phyloP scores from a whole-genome alignment of 371 early-diverging fungal genomes.

The Nosema muscidifuracis region DNA sequence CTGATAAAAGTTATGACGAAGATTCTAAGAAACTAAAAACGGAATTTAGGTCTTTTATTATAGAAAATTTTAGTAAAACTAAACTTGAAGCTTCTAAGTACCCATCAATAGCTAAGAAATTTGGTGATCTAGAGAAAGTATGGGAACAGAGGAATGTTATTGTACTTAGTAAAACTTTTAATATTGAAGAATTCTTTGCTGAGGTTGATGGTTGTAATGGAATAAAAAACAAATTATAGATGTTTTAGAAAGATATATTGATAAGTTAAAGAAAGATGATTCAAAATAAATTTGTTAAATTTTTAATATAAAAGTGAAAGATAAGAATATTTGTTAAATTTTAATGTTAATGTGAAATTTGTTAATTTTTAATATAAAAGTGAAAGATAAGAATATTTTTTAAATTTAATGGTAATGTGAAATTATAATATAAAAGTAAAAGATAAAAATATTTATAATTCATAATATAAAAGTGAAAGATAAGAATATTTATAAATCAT shows the following conservation, averaged over 20 bases:
- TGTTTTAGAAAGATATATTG: constrained; percentile 9
- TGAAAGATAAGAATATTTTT: no score
- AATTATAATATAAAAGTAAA: no score
- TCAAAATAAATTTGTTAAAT: no score
- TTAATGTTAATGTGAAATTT: no score
- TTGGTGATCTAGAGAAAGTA: constrained; percentile 40
- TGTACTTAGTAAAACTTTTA: constrained; percentile 12
- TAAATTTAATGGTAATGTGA: no score
- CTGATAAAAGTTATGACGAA: constrained; percentile 21
- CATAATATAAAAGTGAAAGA: no score
- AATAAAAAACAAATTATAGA: constrained; percentile 8
- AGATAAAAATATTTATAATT: no score
- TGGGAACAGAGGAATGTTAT: constrained; percentile 48
- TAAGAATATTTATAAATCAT: no score
- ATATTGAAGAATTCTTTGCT: constrained; percentile 25
- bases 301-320: no score
- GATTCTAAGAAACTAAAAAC: constrained; percentile 6
- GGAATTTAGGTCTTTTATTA: constrained; percentile 21
- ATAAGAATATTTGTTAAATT: no score
- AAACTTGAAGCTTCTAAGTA: constrained; percentile 13
- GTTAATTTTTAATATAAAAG: no score
- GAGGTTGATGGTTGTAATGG: constrained; percentile 30
- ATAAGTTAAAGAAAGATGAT: neutral
- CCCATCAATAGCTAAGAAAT: constrained; percentile 34
- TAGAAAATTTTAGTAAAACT: constrained; percentile 22